Percentiles rank a stretch among this genome's conserved stretches.
Evolutionary conservation across 176 grass and related monocot genomes (phyloP).

Genomic region (Hordeum vulgare): DNA sequence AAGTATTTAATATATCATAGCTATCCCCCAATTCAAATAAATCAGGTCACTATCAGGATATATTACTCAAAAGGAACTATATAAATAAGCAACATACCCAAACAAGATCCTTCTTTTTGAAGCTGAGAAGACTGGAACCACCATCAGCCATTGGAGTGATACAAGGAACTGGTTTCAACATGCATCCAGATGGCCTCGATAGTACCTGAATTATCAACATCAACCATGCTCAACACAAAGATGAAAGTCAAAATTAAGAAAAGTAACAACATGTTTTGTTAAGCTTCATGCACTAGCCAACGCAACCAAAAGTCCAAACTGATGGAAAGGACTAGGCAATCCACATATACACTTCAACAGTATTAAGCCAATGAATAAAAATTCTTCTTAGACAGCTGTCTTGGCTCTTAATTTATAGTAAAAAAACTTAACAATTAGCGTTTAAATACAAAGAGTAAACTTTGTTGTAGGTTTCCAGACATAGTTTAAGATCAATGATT

Average conservation of each 20-base stretch:
- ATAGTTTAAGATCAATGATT: neutral
- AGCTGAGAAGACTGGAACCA: constrained; percentile 84
- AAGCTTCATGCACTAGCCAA: neutral
- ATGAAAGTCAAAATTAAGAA: constrained; percentile 12
- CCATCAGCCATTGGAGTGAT: constrained; percentile 62
- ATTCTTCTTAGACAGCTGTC: neutral
- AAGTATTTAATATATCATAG: constrained; percentile 1
- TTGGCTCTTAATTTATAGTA: neutral
- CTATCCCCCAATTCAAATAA: constrained; percentile 9
- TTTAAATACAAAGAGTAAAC: neutral
- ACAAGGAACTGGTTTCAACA: constrained; percentile 91
- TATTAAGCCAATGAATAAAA: neutral
- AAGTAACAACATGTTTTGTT: neutral
- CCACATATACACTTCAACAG: too few species aligned
- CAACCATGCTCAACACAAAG: constrained; percentile 7
- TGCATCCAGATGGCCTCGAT: constrained; percentile 85
- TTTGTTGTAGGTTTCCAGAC: neutral
- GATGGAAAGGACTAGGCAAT: too few species aligned
- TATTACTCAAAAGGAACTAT: neutral
- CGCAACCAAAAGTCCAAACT: too few species aligned
- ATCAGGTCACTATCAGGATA: neutral
- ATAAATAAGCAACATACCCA: constrained; percentile 64
- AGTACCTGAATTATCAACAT: constrained; percentile 57
- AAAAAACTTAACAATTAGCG: neutral
- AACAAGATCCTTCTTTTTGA: constrained; percentile 86